These are phyloP conservation scores for Detonula confervacea DNA, from an alignment of 352 stramenopile species.

Conservation along the genomic window DNA sequence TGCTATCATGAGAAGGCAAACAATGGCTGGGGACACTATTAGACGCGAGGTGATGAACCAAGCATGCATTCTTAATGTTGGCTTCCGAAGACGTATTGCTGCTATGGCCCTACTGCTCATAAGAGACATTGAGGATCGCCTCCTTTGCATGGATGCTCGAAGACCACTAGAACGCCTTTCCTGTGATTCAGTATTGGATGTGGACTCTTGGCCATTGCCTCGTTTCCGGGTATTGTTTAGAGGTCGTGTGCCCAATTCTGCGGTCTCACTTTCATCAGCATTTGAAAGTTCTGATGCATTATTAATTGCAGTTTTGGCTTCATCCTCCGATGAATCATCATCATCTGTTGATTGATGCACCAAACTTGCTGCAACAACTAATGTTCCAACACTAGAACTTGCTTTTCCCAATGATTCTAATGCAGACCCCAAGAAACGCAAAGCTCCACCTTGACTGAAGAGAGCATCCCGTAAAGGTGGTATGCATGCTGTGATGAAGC, in stretches of 20 bases:
- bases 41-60: conserved; percentile 70
- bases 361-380: conserved; percentile 74
- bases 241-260: background rate
- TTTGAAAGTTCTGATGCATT: background rate
- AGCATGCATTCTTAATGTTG: conserved; percentile 52
- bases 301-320: background rate
- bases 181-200: background rate
- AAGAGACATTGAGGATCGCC: conserved; percentile 34
- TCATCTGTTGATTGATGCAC: conserved; percentile 49
- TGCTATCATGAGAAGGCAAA: conserved; percentile 60
- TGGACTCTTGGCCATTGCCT: conserved; percentile 6
- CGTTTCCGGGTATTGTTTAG: conserved; percentile 1
- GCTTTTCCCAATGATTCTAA: conserved; percentile 65
- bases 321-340: conserved; percentile 7
- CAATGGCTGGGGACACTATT: conserved; percentile 59
- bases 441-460: conserved; percentile 55
- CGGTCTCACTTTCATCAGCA: conserved; percentile 18
- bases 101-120: conserved; percentile 39
- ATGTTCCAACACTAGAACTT: conserved; percentile 60
- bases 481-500: conserved; percentile 73
- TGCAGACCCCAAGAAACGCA: conserved; percentile 70
- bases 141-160: conserved; percentile 31
- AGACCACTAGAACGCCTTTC: background rate
- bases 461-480: conserved; percentile 62
- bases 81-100: conserved; percentile 33